Base-by-base conservation (phyloP, 2,329 filamentous ascomycete species). In the Metarhizium album region DNA sequence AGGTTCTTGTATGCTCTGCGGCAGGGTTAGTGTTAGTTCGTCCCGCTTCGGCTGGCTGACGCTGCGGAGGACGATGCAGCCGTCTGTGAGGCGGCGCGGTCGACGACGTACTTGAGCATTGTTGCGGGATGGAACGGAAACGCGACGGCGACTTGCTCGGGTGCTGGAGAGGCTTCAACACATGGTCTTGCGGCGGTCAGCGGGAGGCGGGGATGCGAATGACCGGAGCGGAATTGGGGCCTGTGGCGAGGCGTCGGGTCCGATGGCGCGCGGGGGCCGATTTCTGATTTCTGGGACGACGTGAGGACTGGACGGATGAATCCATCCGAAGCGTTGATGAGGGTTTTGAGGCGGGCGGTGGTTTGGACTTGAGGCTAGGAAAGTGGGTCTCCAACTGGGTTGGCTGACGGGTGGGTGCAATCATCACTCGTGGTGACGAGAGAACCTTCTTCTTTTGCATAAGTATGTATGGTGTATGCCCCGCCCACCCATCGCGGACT, bases 1-100 rank as follows among this genome's bases (percentile, higher is more conserved):
- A 95, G 82, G 59, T 78, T 80, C 62, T 77, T 83, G 72, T 90
- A 95, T 48, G 82, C 74, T 60, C 83, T 86, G 48, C 9, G 20
- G 14, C 40, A 11, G 11, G 11, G 14, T 43, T 24, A 43, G 40
- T 11, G 27, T 9, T 29, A 8, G 27, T 9, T 7, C 11, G 11
- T 29, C 2, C 27, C 11, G 11, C 2, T 9, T 29, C 7, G 27
- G 11, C 11, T 6, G 27, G 27, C 7, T 11, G 27, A 8, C 7
- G 27, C 11, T 29, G 27, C 11, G 27, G 27, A 6, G 27, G 27
- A 9, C 11, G 7, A 22, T 22, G n/a, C 18, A 18, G 20, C 45
- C 18, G n/a, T 42, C 38, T 20, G 38, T 11, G 27, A 9, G 11
- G 8, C 3, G 35, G 7, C 37, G n/a, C 8, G 13, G 14, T 16